Conservation (phyloP, 2,329 filamentous ascomycete genomes). For the Tolypocladium capitatum region DNA sequence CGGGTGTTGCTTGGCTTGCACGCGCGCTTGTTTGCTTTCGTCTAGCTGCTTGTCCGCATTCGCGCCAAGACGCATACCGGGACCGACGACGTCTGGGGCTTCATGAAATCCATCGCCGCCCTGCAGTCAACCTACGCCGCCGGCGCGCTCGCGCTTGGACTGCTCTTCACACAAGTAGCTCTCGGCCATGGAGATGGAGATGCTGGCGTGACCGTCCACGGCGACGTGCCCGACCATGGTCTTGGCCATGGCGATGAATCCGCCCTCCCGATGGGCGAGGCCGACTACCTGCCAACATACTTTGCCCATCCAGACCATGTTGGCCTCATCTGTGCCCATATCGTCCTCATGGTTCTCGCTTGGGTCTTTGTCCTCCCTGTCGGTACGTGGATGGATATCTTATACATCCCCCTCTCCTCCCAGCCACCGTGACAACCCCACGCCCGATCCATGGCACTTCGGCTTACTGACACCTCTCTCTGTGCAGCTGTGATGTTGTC, state of each 20-base stretch:
- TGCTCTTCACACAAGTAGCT: neutral
- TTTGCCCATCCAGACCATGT: conserved; percentile 41
- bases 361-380: conserved; percentile 64
- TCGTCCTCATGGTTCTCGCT: conserved; percentile 53
- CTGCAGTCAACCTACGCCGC: neutral
- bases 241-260: conserved; percentile 8
- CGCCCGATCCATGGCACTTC: conserved; percentile 1
- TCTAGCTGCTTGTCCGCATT: no score
- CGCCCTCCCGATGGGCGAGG: conserved; percentile 8
- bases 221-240: conserved; percentile 1
- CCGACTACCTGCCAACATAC: conserved; percentile 37
- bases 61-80: neutral
- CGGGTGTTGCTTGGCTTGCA: neutral
- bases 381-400: conserved; percentile 37
- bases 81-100: neutral
- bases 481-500: conserved; percentile 69
- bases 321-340: conserved; percentile 53
- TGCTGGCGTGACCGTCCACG: conserved; percentile 2
- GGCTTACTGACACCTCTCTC: neutral
- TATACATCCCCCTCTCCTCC: neutral
- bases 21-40: neutral
- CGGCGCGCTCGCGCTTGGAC: neutral
- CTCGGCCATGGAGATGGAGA: neutral
- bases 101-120: neutral
- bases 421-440: neutral